Conservation (phyloP, 495 filamentous ascomycete genomes). For the Penicillium flavigenum region DNA sequence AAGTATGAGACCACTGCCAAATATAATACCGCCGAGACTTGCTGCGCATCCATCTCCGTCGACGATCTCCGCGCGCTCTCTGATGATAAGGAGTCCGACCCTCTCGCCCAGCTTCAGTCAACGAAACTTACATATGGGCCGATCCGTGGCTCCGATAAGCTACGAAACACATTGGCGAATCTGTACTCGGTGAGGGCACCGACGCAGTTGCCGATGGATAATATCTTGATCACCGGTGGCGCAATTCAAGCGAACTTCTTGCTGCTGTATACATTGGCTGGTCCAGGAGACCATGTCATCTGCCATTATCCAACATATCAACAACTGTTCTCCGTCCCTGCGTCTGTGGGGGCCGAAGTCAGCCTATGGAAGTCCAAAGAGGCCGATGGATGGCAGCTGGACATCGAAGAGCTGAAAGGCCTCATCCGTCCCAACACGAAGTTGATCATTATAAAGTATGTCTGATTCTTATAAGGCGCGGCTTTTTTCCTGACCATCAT, state of each 20-base stretch:
- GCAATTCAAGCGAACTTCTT: slow-evolving; percentile 85
- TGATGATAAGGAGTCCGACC: slow-evolving; percentile 48
- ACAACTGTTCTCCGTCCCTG: slow-evolving; percentile 77
- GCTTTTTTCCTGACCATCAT: slow-evolving; percentile 1
- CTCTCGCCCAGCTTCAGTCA: slow-evolving; percentile 39
- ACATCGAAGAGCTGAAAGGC: slow-evolving; percentile 63
- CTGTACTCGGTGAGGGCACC: slow-evolving; percentile 60
- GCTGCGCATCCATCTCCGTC: slow-evolving; percentile 76
- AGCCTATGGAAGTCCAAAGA: slow-evolving; percentile 73
- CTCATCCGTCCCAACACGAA: slow-evolving; percentile 77
- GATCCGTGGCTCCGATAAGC: slow-evolving; percentile 65
- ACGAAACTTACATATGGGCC: slow-evolving; percentile 66
- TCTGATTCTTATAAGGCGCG: not conserved
- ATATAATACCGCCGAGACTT: slow-evolving; percentile 87
- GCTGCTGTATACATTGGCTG: slow-evolving; percentile 69
- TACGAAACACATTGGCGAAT: slow-evolving; percentile 61
- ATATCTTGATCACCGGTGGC: slow-evolving; percentile 75
- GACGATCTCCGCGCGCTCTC: slow-evolving; percentile 63
- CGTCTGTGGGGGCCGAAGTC: slow-evolving; percentile 76
- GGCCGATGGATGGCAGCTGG: slow-evolving; percentile 63
- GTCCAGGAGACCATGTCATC: slow-evolving; percentile 82
- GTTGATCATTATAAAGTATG: slow-evolving; percentile 63
- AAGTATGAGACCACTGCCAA: slow-evolving; percentile 70
- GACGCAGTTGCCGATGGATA: slow-evolving; percentile 55
- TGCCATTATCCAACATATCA: slow-evolving; percentile 91